A percentile compares a stretch with the other conserved stretches of the same genome.
phyloP scores from a whole-genome alignment of 1,139 yeast genomes.

The Citeromyces hawaiiensis region DNA sequence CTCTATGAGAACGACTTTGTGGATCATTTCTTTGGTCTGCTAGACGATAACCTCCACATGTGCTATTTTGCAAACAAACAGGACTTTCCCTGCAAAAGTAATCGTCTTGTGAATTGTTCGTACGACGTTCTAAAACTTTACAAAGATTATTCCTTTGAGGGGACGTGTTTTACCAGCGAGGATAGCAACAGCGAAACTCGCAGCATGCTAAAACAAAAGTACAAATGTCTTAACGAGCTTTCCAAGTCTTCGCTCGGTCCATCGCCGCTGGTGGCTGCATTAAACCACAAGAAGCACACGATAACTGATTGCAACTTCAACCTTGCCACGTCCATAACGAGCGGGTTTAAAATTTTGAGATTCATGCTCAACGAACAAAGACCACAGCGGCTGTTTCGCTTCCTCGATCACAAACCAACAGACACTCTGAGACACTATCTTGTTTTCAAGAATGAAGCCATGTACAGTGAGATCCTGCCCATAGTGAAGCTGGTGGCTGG shows the following conservation, averaged over 20 bases:
- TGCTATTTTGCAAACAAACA: slow-evolving; percentile 11
- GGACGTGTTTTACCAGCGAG: not conserved
- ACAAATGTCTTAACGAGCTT: not conserved
- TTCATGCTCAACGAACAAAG: slow-evolving; percentile 27
- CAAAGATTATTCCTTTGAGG: slow-evolving; percentile 8
- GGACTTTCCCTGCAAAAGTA: slow-evolving; percentile 11
- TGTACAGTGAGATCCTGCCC: slow-evolving; percentile 60
- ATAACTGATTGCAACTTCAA: slow-evolving; percentile 22
- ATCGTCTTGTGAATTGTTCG: slow-evolving; percentile 16
- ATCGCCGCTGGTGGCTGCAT: not conserved
- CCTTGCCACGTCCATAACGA: slow-evolving; percentile 7
- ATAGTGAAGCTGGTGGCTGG: slow-evolving; percentile 75
- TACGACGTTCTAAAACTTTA: slow-evolving; percentile 7
- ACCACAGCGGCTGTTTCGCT: slow-evolving; percentile 38
- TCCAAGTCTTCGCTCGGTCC: not conserved
- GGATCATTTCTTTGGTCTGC: slow-evolving; percentile 9
- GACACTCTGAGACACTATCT: slow-evolving; percentile 27
- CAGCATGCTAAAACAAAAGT: not conserved
- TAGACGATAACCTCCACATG: slow-evolving; percentile 19
- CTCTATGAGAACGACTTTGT: slow-evolving; percentile 42
- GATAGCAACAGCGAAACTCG: not conserved
- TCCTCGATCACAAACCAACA: slow-evolving; percentile 43
- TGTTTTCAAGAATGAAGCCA: slow-evolving; percentile 43
- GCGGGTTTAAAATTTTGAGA: slow-evolving; percentile 5
- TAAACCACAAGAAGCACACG: slow-evolving; percentile 11